Evolutionary conservation across 1,139 yeast genomes (phyloP).

Genomic region (Nakaseomyces delphensis): DNA sequence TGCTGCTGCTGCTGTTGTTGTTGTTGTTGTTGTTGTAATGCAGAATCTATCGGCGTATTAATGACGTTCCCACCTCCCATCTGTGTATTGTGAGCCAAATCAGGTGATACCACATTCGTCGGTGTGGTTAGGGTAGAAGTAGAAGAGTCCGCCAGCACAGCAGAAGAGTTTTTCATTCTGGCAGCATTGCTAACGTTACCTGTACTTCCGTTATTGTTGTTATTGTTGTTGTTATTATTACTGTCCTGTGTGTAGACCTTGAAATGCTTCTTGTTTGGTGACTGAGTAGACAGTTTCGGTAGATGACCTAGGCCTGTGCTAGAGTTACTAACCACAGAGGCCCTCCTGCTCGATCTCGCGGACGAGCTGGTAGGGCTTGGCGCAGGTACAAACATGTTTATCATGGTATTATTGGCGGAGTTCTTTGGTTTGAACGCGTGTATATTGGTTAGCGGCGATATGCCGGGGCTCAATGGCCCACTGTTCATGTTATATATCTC

Average conservation of each 20-base stretch:
- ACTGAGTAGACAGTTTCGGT: conserved; percentile 8
- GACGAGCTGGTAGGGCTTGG: conserved; percentile 11
- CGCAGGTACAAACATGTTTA: conserved; percentile 1
- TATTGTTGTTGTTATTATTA: neutral
- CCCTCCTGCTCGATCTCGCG: conserved; percentile 12
- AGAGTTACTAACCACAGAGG: conserved; percentile 11
- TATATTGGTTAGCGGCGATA: conserved; percentile 11
- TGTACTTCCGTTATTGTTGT: neutral
- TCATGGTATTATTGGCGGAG: neutral
- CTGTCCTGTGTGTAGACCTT: neutral
- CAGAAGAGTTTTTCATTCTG: neutral
- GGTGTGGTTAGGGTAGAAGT: conserved; percentile 13
- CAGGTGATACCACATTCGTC: conserved; percentile 21
- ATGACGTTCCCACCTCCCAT: neutral
- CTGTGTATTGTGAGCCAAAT: conserved; percentile 14
- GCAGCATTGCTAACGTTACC: conserved; percentile 1
- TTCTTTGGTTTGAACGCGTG: conserved; percentile 10
- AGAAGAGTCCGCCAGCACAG: neutral
- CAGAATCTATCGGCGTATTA: conserved; percentile 1
- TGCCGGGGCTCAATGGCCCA: conserved; percentile 9
- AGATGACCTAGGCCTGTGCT: neutral
- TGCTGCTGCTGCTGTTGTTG: neutral
- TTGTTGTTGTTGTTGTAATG: conserved; percentile 7
- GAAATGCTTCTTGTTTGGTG: conserved; percentile 11
- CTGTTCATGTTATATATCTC: neutral